Percentiles rank a stretch among this genome's conserved stretches.
Evolutionary conservation across 2,329 filamentous ascomycete genomes (phyloP).

Genomic region (Chaetomium sp.): DNA sequence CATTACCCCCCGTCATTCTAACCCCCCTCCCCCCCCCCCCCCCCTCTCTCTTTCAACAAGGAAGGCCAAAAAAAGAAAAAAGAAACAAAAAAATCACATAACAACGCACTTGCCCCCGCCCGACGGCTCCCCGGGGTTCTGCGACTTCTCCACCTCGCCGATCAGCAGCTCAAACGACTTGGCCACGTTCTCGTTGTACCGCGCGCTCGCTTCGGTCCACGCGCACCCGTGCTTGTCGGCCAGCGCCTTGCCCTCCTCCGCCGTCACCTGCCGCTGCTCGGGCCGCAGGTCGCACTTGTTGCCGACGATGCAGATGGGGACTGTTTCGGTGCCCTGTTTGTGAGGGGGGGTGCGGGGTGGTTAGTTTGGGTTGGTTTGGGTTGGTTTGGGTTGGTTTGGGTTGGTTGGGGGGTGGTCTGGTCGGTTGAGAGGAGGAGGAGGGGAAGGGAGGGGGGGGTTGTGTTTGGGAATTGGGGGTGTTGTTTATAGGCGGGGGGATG

Average conservation of each 20-base stretch:
- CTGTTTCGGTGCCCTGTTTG: slow-evolving; percentile 79
- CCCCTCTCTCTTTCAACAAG: background rate
- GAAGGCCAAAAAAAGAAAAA: background rate
- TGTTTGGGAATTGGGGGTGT: background rate
- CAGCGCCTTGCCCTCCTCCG: slow-evolving; percentile 82
- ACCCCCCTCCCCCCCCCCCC: background rate
- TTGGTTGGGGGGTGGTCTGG: background rate
- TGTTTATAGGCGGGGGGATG: background rate
- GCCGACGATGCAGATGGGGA: slow-evolving; percentile 91
- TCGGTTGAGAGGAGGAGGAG: background rate
- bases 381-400: background rate
- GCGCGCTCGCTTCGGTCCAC: slow-evolving; percentile 91
- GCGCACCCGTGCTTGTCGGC: slow-evolving; percentile 87
- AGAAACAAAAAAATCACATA: slow-evolving; percentile 64
- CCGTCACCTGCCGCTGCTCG: slow-evolving; percentile 87
- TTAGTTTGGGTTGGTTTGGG: background rate
- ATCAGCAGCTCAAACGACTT: slow-evolving; percentile 95
- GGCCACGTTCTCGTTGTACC: slow-evolving; percentile 90
- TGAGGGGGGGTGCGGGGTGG: background rate
- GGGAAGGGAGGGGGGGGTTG: background rate
- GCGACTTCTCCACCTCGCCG: slow-evolving; percentile 89
- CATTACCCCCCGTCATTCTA: background rate
- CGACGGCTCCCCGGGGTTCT: slow-evolving; percentile 83
- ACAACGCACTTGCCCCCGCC: slow-evolving; percentile 78
- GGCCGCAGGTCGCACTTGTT: slow-evolving; percentile 95